Percentiles rank a stretch among this genome's conserved stretches.
Evolutionary conservation across 2,329 filamentous ascomycete genomes (phyloP).

Genomic region (Alternaria panax): DNA sequence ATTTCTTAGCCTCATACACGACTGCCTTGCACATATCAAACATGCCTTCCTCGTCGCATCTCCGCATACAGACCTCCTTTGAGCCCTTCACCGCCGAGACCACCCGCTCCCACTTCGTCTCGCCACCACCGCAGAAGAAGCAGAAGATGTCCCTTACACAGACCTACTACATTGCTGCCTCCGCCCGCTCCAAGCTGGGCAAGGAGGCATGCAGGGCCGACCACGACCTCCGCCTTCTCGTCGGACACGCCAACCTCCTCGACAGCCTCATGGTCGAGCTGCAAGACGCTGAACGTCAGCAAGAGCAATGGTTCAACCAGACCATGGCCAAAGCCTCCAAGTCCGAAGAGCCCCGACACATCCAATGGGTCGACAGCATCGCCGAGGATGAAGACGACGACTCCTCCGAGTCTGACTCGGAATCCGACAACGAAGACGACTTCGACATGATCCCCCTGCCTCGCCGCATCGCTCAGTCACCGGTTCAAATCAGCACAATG

Average conservation of each 20-base stretch:
- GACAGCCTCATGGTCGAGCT: conserved; percentile 92
- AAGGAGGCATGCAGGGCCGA: conserved; percentile 87
- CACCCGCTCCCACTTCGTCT: conserved; percentile 53
- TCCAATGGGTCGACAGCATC: conserved; percentile 86
- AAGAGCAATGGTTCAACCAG: conserved; percentile 98
- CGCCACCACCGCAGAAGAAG: conserved; percentile 60
- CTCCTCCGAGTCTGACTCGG: conserved; percentile 53
- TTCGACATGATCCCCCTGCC: conserved; percentile 54
- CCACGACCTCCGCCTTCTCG: conserved; percentile 92
- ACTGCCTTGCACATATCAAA: conserved; percentile 37
- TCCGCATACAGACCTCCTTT: conserved; percentile 56
- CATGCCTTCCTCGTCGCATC: conserved; percentile 58
- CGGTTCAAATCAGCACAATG: conserved; percentile 53
- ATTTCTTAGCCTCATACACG: conserved; percentile 37
- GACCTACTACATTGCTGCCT: conserved; percentile 98
- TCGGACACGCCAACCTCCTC: conserved; percentile 97
- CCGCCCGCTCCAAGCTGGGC: conserved; percentile 94
- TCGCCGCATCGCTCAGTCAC: conserved; percentile 51
- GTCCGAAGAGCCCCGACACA: conserved; percentile 70
- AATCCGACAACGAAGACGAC: conserved; percentile 63
- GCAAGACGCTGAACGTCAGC: conserved; percentile 91
- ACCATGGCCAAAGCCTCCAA: conserved; percentile 79
- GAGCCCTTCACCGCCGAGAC: conserved; percentile 56
- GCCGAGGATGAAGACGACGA: conserved; percentile 75
- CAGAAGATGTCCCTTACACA: conserved; percentile 98